phyloP scores from a whole-genome alignment of 176 grass and related monocot species.

The Puccinellia tenuiflora region DNA sequence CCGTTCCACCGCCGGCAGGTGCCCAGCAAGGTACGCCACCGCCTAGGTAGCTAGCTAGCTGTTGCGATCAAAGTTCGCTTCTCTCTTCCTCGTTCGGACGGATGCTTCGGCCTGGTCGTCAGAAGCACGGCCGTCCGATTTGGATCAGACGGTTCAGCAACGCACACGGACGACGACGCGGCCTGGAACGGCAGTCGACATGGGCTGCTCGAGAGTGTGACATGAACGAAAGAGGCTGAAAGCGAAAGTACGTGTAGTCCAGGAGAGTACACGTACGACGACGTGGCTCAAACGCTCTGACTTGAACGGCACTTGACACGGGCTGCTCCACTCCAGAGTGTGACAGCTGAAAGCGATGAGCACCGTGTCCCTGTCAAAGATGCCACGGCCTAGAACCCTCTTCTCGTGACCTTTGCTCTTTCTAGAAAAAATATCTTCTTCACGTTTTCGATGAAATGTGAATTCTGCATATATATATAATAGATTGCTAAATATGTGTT shows the following conservation, averaged over 20 bases:
- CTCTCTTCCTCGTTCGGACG: not conserved
- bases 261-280: too few species aligned
- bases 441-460: not conserved
- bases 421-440: not conserved
- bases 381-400: not conserved
- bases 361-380: not conserved
- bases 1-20: slow-evolving; percentile 53
- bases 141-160: not conserved
- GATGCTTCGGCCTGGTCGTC: not conserved
- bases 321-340: not conserved
- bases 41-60: not conserved
- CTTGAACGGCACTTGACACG: not conserved
- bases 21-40: slow-evolving; percentile 55
- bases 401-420: not conserved
- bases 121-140: not conserved
- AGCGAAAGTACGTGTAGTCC: too few species aligned
- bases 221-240: too few species aligned
- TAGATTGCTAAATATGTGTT: not conserved
- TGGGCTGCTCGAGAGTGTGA: not conserved
- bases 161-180: not conserved
- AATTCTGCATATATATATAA: too few species aligned
- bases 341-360: not conserved
- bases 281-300: not conserved
- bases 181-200: not conserved
- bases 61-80: not conserved